These are phyloP conservation scores for Fusarium cicatricum DNA, from an alignment of 2,329 filamentous ascomycete species.

Conservation along the genomic window DNA sequence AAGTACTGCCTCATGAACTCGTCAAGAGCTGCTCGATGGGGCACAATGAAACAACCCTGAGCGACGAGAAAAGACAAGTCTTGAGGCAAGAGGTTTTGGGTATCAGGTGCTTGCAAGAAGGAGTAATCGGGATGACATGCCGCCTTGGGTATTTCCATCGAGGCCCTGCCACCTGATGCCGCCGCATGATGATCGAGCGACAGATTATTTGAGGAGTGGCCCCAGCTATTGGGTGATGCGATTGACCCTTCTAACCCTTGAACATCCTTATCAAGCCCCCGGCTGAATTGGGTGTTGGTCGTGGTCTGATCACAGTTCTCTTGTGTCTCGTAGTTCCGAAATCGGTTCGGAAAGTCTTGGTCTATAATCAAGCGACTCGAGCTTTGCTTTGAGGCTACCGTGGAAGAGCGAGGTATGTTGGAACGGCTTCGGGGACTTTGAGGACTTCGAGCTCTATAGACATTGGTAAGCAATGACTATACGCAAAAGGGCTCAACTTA, in stretches of 20 bases:
- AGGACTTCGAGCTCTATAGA: slow-evolving; percentile 15
- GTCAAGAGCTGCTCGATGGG: slow-evolving; percentile 34
- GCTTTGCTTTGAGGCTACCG: background rate
- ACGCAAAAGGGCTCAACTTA: background rate
- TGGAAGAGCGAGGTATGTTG: slow-evolving; percentile 10
- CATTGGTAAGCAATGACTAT: background rate
- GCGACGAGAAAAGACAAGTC: slow-evolving; percentile 37
- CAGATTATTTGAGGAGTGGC: background rate
- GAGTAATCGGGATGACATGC: slow-evolving; percentile 33
- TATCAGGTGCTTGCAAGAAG: slow-evolving; percentile 35
- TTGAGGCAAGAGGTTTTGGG: slow-evolving; percentile 32
- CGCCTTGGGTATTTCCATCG: background rate
- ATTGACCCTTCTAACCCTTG: background rate
- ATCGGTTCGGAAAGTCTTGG: background rate
- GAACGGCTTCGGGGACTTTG: slow-evolving; percentile 1
- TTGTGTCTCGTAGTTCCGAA: background rate
- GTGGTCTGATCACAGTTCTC: background rate
- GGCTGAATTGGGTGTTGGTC: background rate
- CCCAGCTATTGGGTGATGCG: background rate
- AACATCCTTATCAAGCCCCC: too few species aligned
- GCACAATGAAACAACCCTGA: slow-evolving; percentile 41
- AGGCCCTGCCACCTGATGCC: background rate
- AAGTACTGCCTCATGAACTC: slow-evolving; percentile 44
- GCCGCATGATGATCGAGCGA: background rate
- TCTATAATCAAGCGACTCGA: background rate